Evolutionary conservation across 108 stramenopile species (phyloP).

Genomic region (Cyclotella distinguenda): DNA sequence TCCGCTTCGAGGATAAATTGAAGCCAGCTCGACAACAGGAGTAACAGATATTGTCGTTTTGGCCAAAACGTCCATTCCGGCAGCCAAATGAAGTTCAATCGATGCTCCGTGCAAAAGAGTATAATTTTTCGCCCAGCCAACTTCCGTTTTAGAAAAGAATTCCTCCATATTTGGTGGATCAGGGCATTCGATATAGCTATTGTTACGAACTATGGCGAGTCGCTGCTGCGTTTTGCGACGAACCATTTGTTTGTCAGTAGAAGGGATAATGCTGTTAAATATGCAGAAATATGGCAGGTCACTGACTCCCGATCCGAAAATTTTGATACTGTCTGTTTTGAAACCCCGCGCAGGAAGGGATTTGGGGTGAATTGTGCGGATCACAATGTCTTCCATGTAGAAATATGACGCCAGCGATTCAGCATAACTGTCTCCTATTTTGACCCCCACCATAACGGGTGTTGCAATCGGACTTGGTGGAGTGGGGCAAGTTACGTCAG

Average conservation of each 20-base stretch:
- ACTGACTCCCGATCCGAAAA: neutral
- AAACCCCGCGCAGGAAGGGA: constrained; percentile 3
- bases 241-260: neutral
- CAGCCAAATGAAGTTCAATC: constrained; percentile 4
- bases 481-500: neutral
- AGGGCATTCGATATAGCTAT: constrained; percentile 8
- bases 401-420: constrained; percentile 6
- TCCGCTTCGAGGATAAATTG: constrained; percentile 2
- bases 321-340: neutral
- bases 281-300: neutral
- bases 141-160: neutral
- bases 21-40: neutral
- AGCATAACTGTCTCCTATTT: constrained; percentile 1
- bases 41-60: neutral
- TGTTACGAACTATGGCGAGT: neutral
- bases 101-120: neutral
- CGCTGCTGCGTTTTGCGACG: neutral
- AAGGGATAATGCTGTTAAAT: neutral
- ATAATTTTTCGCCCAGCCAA: constrained; percentile 1
- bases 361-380: neutral
- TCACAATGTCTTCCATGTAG: neutral
- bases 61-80: neutral
- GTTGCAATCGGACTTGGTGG: neutral
- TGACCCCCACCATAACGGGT: constrained; percentile 6
- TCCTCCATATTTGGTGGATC: neutral